A percentile compares a stretch with the other conserved stretches of the same genome.
Evolutionary conservation across 164 flowering plant species (phyloP).

Genomic region (Platanus orientalis): DNA sequence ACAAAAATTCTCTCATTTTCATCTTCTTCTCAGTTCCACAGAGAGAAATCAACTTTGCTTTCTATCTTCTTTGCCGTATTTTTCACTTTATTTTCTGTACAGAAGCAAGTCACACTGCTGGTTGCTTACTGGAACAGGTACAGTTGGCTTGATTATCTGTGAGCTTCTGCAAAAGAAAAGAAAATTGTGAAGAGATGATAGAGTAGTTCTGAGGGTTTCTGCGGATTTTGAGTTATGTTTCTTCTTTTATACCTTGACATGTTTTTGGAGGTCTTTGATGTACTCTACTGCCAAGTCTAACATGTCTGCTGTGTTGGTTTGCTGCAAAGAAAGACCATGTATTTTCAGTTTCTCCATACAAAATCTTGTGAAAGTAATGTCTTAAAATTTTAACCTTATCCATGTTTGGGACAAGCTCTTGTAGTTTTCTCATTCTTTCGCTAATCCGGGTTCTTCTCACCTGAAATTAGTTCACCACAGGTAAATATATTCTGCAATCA

Average conservation of each 20-base stretch:
- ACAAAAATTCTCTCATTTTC: not conserved
- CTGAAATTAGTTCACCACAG: too few species aligned
- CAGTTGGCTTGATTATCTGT: not conserved
- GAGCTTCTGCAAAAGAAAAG: slow-evolving; percentile 39
- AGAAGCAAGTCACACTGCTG: not conserved
- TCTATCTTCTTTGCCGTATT: not conserved
- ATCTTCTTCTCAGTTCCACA: not conserved
- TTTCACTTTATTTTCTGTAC: not conserved
- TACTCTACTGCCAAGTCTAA: slow-evolving; percentile 91
- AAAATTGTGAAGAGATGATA: not conserved
- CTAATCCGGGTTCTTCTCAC: slow-evolving; percentile 90
- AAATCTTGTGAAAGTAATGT: not conserved
- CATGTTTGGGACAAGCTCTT: slow-evolving; percentile 98
- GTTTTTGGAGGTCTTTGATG: slow-evolving; percentile 81
- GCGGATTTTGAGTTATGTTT: not conserved
- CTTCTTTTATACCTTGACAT: slow-evolving; percentile 58
- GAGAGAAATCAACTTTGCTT: not conserved
- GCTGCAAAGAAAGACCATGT: slow-evolving; percentile 41
- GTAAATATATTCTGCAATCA: not conserved
- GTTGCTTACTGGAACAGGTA: not conserved
- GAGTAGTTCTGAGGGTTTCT: not conserved
- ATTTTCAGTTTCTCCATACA: not conserved
- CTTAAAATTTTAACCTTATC: slow-evolving; percentile 63
- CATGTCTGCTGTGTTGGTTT: slow-evolving; percentile 98
- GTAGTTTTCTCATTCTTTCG: slow-evolving; percentile 89